Conservation (phyloP, 176 grass and related monocot species). For the Rhynchospora breviuscula region DNA sequence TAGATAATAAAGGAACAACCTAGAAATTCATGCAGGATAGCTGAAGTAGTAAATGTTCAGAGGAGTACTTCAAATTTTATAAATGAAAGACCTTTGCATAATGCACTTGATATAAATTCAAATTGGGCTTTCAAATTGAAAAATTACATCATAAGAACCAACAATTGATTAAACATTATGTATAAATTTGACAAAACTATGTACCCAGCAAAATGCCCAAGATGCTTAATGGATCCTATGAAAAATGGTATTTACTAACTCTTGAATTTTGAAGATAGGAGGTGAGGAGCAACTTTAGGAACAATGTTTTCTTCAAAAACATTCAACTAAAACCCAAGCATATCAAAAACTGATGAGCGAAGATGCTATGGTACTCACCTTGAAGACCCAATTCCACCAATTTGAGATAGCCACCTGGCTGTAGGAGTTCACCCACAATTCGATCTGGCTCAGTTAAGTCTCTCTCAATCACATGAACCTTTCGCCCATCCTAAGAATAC, state of each 20-base stretch:
- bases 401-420: conserved; percentile 91
- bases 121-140: too few species aligned
- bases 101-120: too few species aligned
- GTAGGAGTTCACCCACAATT: conserved; percentile 94
- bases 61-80: too few species aligned
- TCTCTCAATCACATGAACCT: conserved; percentile 94
- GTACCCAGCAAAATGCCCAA: too few species aligned
- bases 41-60: too few species aligned
- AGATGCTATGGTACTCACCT: conserved; percentile 39
- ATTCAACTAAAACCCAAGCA: neutral
- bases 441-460: conserved; percentile 89
- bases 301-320: neutral
- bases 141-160: too few species aligned
- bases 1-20: neutral
- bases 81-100: too few species aligned
- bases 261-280: neutral
- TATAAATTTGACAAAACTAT: too few species aligned
- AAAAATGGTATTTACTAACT: neutral
- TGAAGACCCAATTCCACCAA: conserved; percentile 78
- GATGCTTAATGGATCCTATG: too few species aligned
- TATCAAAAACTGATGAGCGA: neutral
- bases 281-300: neutral
- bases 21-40: too few species aligned
- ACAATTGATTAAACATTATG: too few species aligned
- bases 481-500: conserved; percentile 63